Conservation (phyloP, 2,329 filamentous ascomycete genomes). For the Harringtonia aguacate region DNA sequence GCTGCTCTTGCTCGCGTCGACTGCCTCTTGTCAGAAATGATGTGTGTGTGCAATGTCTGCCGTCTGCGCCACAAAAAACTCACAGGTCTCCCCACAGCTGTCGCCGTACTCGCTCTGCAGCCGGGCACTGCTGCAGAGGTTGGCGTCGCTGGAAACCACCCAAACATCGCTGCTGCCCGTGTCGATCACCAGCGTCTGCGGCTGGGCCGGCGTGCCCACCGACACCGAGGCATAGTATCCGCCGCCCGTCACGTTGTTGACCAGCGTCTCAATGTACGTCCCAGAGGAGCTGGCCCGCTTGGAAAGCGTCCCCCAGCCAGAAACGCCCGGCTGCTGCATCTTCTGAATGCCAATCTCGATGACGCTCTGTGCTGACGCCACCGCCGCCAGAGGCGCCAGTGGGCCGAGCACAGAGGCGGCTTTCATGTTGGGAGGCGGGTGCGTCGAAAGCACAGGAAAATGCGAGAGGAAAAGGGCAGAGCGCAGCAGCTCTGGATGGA, state of each 20-base stretch:
- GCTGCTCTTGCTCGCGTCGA: slow-evolving; percentile 33
- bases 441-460: not conserved
- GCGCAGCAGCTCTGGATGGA: no score
- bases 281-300: slow-evolving; percentile 7
- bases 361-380: slow-evolving; percentile 7
- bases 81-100: slow-evolving; percentile 30
- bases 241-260: slow-evolving; percentile 44
- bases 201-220: slow-evolving; percentile 49
- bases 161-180: slow-evolving; percentile 55
- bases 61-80: slow-evolving; percentile 8
- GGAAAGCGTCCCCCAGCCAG: no score
- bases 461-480: not conserved
- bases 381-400: not conserved
- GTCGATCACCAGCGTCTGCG: slow-evolving; percentile 44
- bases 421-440: not conserved
- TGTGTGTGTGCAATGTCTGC: no score
- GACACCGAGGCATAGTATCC: slow-evolving; percentile 46
- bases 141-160: slow-evolving; percentile 30
- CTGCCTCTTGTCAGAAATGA: no score
- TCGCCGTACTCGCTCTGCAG: slow-evolving; percentile 24
- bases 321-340: slow-evolving; percentile 9
- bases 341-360: slow-evolving; percentile 13
- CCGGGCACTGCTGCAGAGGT: slow-evolving; percentile 25
- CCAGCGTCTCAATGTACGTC: slow-evolving; percentile 26
- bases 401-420: not conserved